A percentile compares a stretch with the other conserved stretches of the same genome.
Evolutionary conservation across 1,139 yeast species (phyloP).

Genomic region (Yamadazyma buinensis): DNA sequence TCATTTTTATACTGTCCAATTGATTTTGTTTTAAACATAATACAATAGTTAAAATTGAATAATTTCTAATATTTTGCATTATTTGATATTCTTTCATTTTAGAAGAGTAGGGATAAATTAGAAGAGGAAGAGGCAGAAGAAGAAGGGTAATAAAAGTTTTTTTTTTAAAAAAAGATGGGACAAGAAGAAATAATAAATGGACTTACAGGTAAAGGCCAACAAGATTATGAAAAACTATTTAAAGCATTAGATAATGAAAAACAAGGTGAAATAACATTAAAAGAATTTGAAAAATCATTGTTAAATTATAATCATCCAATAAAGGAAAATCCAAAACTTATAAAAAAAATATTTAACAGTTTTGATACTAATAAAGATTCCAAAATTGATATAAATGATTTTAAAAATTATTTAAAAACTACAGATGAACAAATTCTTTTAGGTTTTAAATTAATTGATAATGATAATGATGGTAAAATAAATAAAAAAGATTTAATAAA

Average conservation of each 20-base stretch:
- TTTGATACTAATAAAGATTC: slow-evolving; percentile 59
- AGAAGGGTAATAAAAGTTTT: too few relatives aligned
- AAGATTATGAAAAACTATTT: slow-evolving; percentile 34
- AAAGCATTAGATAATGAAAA: slow-evolving; percentile 48
- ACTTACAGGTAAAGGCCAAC: slow-evolving; percentile 6
- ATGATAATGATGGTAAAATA: slow-evolving; percentile 72
- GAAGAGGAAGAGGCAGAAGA: too few relatives aligned
- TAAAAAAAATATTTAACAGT: slow-evolving; percentile 50
- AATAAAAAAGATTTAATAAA: slow-evolving; percentile 61
- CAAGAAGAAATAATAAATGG: slow-evolving; percentile 2
- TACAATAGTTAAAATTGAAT: too few relatives aligned
- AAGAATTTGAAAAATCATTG: slow-evolving; percentile 55
- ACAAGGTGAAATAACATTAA: slow-evolving; percentile 54
- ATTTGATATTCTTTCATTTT: too few relatives aligned
- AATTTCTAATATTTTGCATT: too few relatives aligned
- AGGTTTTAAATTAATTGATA: slow-evolving; percentile 71
- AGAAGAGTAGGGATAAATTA: too few relatives aligned
- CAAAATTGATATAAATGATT: slow-evolving; percentile 57
- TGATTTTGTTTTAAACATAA: too few relatives aligned
- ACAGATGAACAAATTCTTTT: slow-evolving; percentile 68
- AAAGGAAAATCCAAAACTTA: slow-evolving; percentile 58
- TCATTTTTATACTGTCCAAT: too few relatives aligned
- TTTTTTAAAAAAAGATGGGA: background rate
- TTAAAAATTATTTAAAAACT: slow-evolving; percentile 52
- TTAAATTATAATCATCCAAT: slow-evolving; percentile 59